Conservation (phyloP, 805 yeast genomes). For the Grigorovia yakushimaensis region DNA sequence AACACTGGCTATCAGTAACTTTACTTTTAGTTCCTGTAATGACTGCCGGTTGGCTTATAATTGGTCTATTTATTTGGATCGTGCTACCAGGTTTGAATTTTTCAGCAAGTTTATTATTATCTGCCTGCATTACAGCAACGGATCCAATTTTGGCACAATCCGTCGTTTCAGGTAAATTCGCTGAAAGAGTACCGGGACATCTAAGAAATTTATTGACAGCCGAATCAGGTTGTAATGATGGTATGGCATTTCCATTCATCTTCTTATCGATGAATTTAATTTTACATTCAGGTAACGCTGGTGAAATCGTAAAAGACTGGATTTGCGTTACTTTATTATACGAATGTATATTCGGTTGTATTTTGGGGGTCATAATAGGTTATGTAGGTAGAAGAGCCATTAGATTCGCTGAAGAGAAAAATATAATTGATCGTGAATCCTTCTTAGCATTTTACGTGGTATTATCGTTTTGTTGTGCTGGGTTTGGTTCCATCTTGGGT, state of each 20-base stretch:
- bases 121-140: conserved; percentile 90
- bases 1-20: conserved; percentile 70
- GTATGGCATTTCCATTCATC: conserved; percentile 93
- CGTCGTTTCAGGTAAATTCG: conserved; percentile 85
- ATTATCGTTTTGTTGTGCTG: conserved; percentile 76
- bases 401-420: conserved; percentile 57
- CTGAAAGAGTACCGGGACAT: conserved; percentile 88
- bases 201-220: conserved; percentile 74
- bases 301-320: conserved; percentile 73
- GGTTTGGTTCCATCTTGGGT: conserved; percentile 79
- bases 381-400: conserved; percentile 60
- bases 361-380: conserved; percentile 68
- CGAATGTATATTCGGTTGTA: conserved; percentile 71
- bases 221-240: conserved; percentile 85
- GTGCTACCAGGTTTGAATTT: conserved; percentile 66
- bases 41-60: conserved; percentile 83
- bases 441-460: conserved; percentile 78
- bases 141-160: conserved; percentile 95
- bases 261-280: conserved; percentile 58
- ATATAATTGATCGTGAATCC: conserved; percentile 78
- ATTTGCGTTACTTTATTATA: conserved; percentile 63
- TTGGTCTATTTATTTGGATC: conserved; percentile 71
- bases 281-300: conserved; percentile 52
- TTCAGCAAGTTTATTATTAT: conserved; percentile 59
- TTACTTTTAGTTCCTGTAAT: conserved; percentile 74